Base-by-base conservation (phyloP, 78 protist genomes). In the Bodo saltans region DNA sequence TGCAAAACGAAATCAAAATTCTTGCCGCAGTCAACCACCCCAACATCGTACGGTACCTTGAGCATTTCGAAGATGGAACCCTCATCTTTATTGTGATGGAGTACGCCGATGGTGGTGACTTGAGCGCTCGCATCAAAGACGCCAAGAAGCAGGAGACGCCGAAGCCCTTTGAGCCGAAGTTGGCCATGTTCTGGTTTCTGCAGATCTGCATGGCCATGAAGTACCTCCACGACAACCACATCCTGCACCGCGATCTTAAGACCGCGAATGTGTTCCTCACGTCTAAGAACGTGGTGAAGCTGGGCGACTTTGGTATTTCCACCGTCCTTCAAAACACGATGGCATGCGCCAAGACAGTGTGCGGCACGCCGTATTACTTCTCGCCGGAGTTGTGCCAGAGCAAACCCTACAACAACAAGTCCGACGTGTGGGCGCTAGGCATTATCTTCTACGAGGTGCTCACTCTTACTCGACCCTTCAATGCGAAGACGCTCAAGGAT, bases 221-320 rank as follows among this genome's bases (percentile, higher is more conserved):
- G 76, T 93, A 92, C 70, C 78, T 90, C 4, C 97, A 94, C 71
- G 90, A 85, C 78, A 78, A 78, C n/a, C 88, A 89, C 68, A 89
- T 94, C 32, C 82, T 94, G 42, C 97, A 94, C 73, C 88, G 97
- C 33, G 97, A 94, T 82, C 37, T 94, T 40, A 94, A 94, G 88
- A 78, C 91, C 37, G 93, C 90, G 73, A 95, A 96, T 84, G 53
- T 96, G 42, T 89, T 96, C 52, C 74, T 96, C 35, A 88, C 88
- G 0, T 35, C 84, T 28, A 85, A 86, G 35, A 76, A 70, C 52
- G 79, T 85, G 30, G 92, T 92, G 53, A 92, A 94, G 41, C 79
- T 97, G 47, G 98, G 97, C 26, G 99, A 97, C 85, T 94, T 97
- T 71, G 98, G 98, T n/a, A 94, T 95, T 68, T 95, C 97, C 28